Conservation (phyloP, 306 rosid genomes). For the Citrullus colocynthis region DNA sequence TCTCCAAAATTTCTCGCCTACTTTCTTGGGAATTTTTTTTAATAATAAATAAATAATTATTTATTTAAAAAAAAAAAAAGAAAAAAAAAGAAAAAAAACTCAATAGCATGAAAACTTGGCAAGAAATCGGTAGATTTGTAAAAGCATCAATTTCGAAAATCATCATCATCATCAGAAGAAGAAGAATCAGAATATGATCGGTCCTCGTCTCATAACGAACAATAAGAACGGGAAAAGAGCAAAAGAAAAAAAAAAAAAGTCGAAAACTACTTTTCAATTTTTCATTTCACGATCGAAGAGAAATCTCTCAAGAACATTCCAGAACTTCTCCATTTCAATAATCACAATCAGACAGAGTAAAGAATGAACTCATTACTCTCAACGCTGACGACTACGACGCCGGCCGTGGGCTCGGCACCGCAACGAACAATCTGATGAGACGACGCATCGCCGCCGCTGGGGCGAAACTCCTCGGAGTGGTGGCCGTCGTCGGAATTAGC, state of each 20-base stretch:
- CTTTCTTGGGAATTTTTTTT: background rate
- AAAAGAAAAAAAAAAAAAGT: background rate
- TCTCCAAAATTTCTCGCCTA: background rate
- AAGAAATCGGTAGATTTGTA: background rate
- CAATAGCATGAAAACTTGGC: background rate
- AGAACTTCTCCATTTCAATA: background rate
- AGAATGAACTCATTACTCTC: constrained; percentile 34
- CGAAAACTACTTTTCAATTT: background rate
- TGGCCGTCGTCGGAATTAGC: constrained; percentile 10
- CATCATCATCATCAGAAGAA: background rate
- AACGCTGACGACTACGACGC: background rate
- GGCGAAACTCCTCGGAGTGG: background rate
- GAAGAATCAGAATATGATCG: background rate
- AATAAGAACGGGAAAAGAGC: background rate
- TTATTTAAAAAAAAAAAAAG: too few species aligned
- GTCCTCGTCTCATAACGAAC: background rate
- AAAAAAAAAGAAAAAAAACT: background rate
- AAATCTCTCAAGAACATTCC: background rate
- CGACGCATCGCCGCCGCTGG: constrained; percentile 6
- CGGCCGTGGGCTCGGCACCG: constrained; percentile 13
- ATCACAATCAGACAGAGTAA: constrained; percentile 31
- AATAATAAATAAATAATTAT: too few species aligned
- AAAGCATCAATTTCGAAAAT: background rate
- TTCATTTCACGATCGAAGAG: background rate
- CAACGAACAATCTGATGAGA: constrained; percentile 13